These are phyloP conservation scores for Stevia rebaudiana DNA, from an alignment of 140 eudicot genomes.

Conservation along the genomic window DNA sequence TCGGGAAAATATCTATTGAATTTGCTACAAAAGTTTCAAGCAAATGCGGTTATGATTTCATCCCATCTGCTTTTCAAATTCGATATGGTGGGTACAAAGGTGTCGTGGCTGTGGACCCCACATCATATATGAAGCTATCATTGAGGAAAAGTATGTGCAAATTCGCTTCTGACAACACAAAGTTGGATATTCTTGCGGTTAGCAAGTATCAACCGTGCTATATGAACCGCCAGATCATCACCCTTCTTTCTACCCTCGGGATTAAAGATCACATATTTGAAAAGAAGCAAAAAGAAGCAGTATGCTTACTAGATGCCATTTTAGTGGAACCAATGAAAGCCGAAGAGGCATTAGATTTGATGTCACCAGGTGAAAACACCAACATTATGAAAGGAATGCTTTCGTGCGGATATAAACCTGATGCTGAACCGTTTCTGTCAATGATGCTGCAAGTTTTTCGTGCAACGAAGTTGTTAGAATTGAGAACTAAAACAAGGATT, in stretches of 20 bases:
- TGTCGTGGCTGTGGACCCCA: conserved; percentile 82
- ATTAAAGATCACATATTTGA: conserved; percentile 47
- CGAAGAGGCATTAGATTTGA: conserved; percentile 63
- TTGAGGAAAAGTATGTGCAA: conserved; percentile 76
- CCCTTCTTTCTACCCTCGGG: conserved; percentile 86
- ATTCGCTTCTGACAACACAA: conserved; percentile 49
- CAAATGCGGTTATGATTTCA: conserved; percentile 53
- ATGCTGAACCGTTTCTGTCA: conserved; percentile 75
- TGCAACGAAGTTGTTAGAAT: conserved; percentile 68
- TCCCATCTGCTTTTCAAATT: conserved; percentile 83
- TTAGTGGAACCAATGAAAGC: conserved; percentile 61
- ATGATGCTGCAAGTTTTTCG: conserved; percentile 97
- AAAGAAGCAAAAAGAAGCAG: conserved; percentile 70
- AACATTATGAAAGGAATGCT: conserved; percentile 75
- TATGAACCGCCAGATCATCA: conserved; percentile 70
- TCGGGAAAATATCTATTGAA: conserved; percentile 78
- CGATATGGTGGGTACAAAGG: conserved; percentile 96
- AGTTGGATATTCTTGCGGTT: conserved; percentile 58
- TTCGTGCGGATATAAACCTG: conserved; percentile 76
- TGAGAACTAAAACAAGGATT: conserved; percentile 69
- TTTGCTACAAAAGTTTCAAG: conserved; percentile 66
- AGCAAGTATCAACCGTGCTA: conserved; percentile 88
- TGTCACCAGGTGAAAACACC: conserved; percentile 81
- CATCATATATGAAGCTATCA: conserved; percentile 49
- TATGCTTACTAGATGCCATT: conserved; percentile 54